These are phyloP conservation scores for Ceratobasidium theobromae DNA, from an alignment of 1,284 basidiomycete species.

Conservation along the genomic window DNA sequence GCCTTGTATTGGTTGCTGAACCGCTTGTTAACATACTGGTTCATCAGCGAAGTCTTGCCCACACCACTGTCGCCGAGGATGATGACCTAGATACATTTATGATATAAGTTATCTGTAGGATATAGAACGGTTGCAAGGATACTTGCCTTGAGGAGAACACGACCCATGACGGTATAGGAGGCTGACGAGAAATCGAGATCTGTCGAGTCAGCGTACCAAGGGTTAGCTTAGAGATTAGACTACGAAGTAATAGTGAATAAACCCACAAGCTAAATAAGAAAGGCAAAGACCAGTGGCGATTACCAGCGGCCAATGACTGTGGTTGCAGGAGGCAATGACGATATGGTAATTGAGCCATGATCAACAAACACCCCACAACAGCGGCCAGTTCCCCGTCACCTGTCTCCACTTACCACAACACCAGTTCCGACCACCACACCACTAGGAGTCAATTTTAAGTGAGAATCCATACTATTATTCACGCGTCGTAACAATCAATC, in stretches of 20 bases:
- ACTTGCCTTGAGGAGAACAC: conserved; percentile 90
- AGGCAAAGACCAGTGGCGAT: conserved; percentile 20
- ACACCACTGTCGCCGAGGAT: conserved; percentile 98
- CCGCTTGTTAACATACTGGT: conserved; percentile 99
- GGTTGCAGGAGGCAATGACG: conserved; percentile 33
- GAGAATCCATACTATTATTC: not conserved
- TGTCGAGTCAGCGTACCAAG: not conserved
- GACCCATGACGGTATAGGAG: conserved; percentile 58
- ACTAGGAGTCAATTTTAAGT: conserved; percentile 66
- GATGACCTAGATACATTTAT: conserved; percentile 71
- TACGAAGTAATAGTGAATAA: conserved; percentile 16
- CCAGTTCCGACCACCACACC: conserved; percentile 40
- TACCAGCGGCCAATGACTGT: conserved; percentile 30
- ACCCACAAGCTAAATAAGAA: conserved; percentile 15
- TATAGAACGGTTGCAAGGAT: not conserved
- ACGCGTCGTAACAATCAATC: not conserved
- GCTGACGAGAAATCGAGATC: not conserved
- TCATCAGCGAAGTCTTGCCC: conserved; percentile 99
- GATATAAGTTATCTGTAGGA: not conserved
- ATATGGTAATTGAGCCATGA: conserved; percentile 15
- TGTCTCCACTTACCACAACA: conserved; percentile 10
- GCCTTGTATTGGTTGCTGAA: conserved; percentile 99
- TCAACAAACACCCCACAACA: conserved; percentile 25
- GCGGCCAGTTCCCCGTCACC: conserved; percentile 31
- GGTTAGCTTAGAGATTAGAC: conserved; percentile 33